A percentile compares a stretch with the other conserved stretches of the same genome.
These are phyloP conservation scores for Trichopus zeylanicus DNA, from an alignment of 116 monocot genomes.

Conservation along the genomic window DNA sequence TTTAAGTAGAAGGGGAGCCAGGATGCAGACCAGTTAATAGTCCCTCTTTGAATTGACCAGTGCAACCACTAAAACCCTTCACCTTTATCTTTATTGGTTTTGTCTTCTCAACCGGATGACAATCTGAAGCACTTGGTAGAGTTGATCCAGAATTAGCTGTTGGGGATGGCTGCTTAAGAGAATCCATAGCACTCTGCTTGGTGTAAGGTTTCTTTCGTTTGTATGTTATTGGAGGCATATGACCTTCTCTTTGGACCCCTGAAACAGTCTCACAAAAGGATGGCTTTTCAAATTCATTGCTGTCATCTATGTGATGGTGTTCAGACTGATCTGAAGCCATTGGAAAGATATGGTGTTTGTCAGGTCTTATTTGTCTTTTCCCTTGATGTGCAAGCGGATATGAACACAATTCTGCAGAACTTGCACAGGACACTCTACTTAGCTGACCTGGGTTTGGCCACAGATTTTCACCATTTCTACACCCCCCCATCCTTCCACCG, in stretches of 20 bases:
- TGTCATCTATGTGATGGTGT: conserved; percentile 7
- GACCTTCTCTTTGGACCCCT: conserved; percentile 20
- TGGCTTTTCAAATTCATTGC: conserved; percentile 7
- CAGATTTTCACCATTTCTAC: conserved; percentile 7
- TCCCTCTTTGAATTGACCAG: conserved; percentile 7
- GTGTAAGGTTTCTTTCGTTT: conserved; percentile 51
- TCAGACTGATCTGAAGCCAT: conserved; percentile 14
- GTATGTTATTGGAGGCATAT: conserved; percentile 56
- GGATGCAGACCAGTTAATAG: conserved; percentile 13
- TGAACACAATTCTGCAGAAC: conserved; percentile 9
- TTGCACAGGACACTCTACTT: conserved; percentile 12
- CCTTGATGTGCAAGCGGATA: conserved; percentile 10
- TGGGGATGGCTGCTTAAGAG: conserved; percentile 15
- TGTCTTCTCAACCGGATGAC: conserved; percentile 25
- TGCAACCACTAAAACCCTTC: conserved; percentile 33
- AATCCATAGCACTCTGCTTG: conserved; percentile 24
- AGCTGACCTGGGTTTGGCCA: conserved; percentile 8
- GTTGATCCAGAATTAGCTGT: conserved; percentile 13
- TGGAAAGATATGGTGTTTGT: conserved; percentile 7
- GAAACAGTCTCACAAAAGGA: conserved; percentile 6
- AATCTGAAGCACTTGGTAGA: conserved; percentile 5
- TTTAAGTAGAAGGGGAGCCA: conserved; percentile 17
- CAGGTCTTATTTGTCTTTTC: conserved; percentile 4
- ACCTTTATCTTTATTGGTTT: conserved; percentile 44
- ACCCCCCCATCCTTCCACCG: conserved; percentile 2